Evolutionary conservation across 163 green algal species (phyloP).

Genomic region (Chlorella variabilis): DNA sequence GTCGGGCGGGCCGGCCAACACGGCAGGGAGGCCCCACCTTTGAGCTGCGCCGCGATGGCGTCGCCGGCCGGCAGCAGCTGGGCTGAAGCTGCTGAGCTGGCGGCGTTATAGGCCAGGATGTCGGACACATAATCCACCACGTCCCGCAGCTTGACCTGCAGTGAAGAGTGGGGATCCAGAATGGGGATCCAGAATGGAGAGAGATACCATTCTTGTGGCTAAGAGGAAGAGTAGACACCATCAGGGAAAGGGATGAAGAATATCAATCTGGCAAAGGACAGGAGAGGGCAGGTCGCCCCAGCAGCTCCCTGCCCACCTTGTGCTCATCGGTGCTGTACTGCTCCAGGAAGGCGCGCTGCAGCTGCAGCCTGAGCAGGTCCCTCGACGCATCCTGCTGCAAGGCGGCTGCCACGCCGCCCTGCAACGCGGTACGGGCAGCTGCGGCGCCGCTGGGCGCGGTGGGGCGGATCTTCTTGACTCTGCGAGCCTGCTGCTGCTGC

Average conservation of each 20-base stretch:
- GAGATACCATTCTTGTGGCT: too few species aligned
- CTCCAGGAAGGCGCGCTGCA: slow-evolving; percentile 61
- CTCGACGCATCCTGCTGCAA: neutral
- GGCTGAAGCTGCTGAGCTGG: slow-evolving; percentile 29
- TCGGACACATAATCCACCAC: slow-evolving; percentile 57
- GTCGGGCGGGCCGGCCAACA: too few species aligned
- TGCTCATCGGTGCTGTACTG: slow-evolving; percentile 53
- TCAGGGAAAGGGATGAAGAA: too few species aligned
- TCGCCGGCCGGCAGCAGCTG: slow-evolving; percentile 10
- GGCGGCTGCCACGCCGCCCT: neutral
- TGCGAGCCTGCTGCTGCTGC: neutral
- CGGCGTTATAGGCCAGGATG: slow-evolving; percentile 48
- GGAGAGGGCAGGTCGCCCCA: too few species aligned
- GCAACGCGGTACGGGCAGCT: slow-evolving; percentile 4
- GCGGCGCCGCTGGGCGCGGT: slow-evolving; percentile 21
- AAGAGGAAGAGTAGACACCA: too few species aligned
- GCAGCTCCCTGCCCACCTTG: slow-evolving; percentile 32
- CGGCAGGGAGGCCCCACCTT: too few species aligned
- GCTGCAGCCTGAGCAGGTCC: slow-evolving; percentile 35
- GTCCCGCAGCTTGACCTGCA: slow-evolving; percentile 62
- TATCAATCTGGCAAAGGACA: too few species aligned
- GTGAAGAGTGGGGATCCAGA: too few species aligned
- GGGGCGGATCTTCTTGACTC: slow-evolving; percentile 43
- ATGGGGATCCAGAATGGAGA: too few species aligned
- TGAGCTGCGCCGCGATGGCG: slow-evolving; percentile 5